Conservation (phyloP, 2,329 filamentous ascomycete genomes). For the Paraconiothyrium brasiliense region DNA sequence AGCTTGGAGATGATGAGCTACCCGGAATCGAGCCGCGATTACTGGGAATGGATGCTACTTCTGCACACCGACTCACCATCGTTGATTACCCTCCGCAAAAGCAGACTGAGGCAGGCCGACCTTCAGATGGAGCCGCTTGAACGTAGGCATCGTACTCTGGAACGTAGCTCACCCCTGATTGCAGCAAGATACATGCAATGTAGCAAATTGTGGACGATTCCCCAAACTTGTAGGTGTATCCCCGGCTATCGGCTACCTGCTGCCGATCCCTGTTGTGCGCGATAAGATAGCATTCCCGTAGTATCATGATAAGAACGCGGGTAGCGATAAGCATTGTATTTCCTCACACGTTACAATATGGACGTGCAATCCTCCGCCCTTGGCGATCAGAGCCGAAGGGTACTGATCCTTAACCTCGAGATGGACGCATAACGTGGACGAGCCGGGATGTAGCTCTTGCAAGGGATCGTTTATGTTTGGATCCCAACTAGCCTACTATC, state of each 20-base stretch:
- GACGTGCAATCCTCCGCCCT: background rate
- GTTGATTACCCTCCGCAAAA: constrained; percentile 54
- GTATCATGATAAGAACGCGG: background rate
- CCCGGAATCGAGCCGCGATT: background rate
- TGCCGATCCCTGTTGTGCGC: constrained; percentile 6
- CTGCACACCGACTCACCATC: constrained; percentile 37
- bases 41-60: no score
- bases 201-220: background rate
- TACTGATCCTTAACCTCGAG: no score
- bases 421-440: no score
- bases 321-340: background rate
- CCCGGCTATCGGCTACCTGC: background rate
- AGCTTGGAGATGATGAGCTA: no score
- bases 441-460: no score
- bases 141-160: constrained; percentile 34
- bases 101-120: constrained; percentile 58
- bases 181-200: background rate
- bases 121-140: constrained; percentile 52
- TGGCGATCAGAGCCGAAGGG: no score
- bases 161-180: background rate
- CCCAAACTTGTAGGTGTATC: background rate
- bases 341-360: background rate
- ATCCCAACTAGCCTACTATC: no score
- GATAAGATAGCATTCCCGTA: constrained; percentile 6
- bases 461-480: no score